Percentiles rank a stretch among this genome's conserved stretches.
Conservation (phyloP, 1,139 yeast species). For the Sugiyamaella pinicola region DNA sequence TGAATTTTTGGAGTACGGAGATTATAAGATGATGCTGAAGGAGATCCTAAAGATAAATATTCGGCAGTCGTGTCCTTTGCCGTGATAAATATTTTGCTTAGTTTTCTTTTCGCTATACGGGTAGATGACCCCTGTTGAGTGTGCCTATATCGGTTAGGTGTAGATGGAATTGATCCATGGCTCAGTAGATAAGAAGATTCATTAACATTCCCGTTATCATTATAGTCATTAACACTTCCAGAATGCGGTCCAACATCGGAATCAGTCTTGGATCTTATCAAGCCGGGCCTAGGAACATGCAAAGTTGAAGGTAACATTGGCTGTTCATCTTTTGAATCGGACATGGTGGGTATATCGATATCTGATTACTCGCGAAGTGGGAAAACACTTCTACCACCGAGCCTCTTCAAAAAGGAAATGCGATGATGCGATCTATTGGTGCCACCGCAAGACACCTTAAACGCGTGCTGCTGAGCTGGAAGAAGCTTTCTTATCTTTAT, state of each 20-base stretch:
- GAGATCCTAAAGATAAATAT: constrained; percentile 11
- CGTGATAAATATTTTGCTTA: constrained; percentile 1
- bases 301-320: not conserved
- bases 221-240: not conserved
- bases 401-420: too few relatives aligned
- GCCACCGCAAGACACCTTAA: not conserved
- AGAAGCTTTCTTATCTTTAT: not conserved
- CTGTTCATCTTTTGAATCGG: not conserved
- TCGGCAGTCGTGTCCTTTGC: constrained; percentile 12
- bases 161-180: constrained; percentile 7
- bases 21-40: constrained; percentile 14
- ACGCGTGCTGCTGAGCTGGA: too few relatives aligned
- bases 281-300: not conserved
- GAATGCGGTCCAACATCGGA: constrained; percentile 1
- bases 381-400: too few relatives aligned
- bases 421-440: too few relatives aligned
- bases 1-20: constrained; percentile 16
- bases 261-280: constrained; percentile 7
- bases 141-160: constrained; percentile 1
- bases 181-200: constrained; percentile 2
- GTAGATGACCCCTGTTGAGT: not conserved
- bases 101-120: constrained; percentile 4
- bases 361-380: too few relatives aligned
- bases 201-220: not conserved
- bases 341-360: not conserved